These are phyloP conservation scores for Acanthamoeba sp. DNA, from an alignment of 208 protist species.

Conservation along the genomic window DNA sequence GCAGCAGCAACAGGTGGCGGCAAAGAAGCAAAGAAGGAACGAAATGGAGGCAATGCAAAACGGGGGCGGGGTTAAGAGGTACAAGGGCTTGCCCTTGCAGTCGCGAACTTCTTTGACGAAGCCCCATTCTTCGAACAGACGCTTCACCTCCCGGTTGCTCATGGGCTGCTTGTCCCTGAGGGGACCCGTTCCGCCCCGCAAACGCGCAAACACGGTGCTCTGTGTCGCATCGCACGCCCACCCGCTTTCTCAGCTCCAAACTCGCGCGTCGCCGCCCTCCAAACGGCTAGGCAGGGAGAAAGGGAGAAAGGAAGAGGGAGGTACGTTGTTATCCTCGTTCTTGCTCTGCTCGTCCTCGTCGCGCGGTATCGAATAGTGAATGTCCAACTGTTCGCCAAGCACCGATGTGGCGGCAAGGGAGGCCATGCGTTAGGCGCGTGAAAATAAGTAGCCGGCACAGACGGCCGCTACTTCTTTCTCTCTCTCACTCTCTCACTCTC, in stretches of 20 bases:
- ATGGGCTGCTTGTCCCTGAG: neutral
- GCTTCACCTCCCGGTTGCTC: neutral
- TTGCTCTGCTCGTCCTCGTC: neutral
- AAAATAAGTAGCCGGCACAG: too few relatives aligned
- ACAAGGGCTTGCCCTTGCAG: constrained; percentile 2
- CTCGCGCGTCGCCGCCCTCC: too few relatives aligned
- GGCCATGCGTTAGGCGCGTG: too few relatives aligned
- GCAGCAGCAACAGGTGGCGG: too few relatives aligned
- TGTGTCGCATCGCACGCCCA: neutral
- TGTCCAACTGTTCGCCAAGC: neutral
- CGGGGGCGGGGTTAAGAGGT: neutral
- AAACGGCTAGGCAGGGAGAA: neutral
- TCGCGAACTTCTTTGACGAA: constrained; percentile 28
- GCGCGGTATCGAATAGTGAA: constrained; percentile 26
- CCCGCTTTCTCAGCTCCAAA: too few relatives aligned
- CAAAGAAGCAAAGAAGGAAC: neutral
- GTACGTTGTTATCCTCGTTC: constrained; percentile 8
- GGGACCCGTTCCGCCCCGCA: neutral
- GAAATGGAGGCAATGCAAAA: too few relatives aligned
- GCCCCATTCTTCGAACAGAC: constrained; percentile 36
- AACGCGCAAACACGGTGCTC: neutral
- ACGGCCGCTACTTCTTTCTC: too few relatives aligned
- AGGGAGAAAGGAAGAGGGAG: neutral
- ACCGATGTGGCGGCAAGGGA: too few relatives aligned
- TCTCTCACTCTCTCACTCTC: too few relatives aligned